Evolutionary conservation across 352 stramenopile genomes (phyloP), one percentile per base, ranked within the genome.

Genomic region (Pythium rishiriense): DNA sequence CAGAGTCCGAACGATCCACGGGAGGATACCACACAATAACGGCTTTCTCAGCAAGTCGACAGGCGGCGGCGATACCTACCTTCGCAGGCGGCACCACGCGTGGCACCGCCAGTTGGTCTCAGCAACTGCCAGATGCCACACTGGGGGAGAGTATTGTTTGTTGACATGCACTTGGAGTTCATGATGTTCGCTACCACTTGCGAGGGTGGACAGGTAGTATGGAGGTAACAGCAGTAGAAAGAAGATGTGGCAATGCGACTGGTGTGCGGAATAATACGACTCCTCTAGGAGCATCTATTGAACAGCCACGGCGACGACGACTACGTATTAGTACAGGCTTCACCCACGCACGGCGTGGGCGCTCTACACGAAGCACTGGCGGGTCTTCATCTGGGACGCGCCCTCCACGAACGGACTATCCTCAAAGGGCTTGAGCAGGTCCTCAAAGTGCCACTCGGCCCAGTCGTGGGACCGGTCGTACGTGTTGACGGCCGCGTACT

Each of bases 381-480:
- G 51, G 21, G 51, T 58, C 33, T 48, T 43, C 51, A 58, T 58
- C 51, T 58, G 51, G n/a, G 51, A 58, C 33, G 51, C 51, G 24
- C 51, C 35, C 24, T 58, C 33, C 1, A 58, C 51, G 35, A 58
- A 58, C 35, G 51, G 51, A 48, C 51, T 58, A 35, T 58, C 51
- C 26, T 65, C 48, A 24, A 65, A 58, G 6, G 58, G 58, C 26
- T 53, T 51, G 28, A 65, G 49, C 17, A 65, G 41, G 8, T 65
- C 58, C 26, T 43, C 48, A 31, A 65, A 58, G 33, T 65, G 58
- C 37, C 37, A 65, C 58, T 65, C 58, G 26, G 24, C 28, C 58
- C 58, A 65, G 48, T 65, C 58, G 14, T 58, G 58, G 11, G 26
- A 45, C n/a, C 26, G 24, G 28, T 65, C 58, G 47, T 35, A 42